phyloP scores from a whole-genome alignment of 2,329 filamentous ascomycete species.

The Colletotrichum sp. region DNA sequence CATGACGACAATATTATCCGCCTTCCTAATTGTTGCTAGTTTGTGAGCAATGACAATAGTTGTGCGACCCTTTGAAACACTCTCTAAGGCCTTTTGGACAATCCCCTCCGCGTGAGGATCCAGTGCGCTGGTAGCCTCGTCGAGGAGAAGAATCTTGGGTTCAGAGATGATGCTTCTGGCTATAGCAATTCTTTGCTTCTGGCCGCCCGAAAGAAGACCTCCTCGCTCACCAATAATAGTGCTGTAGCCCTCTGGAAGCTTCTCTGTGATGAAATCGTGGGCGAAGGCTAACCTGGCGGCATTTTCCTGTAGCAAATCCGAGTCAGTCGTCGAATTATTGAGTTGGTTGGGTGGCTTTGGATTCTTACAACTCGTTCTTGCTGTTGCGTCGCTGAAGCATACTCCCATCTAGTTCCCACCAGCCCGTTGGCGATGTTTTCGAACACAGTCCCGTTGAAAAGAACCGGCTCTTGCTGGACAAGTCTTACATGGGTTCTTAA shows the following conservation, averaged over 20 bases:
- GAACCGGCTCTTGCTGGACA: conserved; percentile 31
- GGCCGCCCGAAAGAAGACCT: conserved; percentile 53
- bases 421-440: conserved; percentile 29
- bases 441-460: conserved; percentile 27
- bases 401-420: conserved; percentile 13
- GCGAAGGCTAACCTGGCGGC: conserved; percentile 27
- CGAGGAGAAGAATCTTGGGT: conserved; percentile 66
- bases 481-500: conserved; percentile 33
- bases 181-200: conserved; percentile 69
- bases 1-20: conserved; percentile 37
- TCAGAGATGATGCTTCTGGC: conserved; percentile 67
- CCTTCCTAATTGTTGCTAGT: conserved; percentile 42
- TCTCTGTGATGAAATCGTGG: conserved; percentile 26
- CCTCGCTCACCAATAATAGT: conserved; percentile 29
- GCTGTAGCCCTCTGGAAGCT: conserved; percentile 26
- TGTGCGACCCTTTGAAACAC: conserved; percentile 59
- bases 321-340: conserved; percentile 1
- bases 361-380: background rate
- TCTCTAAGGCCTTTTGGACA: conserved; percentile 59
- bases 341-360: background rate
- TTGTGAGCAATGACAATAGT: conserved; percentile 69
- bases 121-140: conserved; percentile 68
- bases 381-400: background rate
- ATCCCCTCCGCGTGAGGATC: conserved; percentile 46
- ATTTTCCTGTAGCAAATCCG: conserved; percentile 40